Percentiles rank a stretch among this genome's conserved stretches.
Evolutionary conservation across 2,329 filamentous ascomycete genomes (phyloP).

Genomic region (Colletotrichum lentis): DNA sequence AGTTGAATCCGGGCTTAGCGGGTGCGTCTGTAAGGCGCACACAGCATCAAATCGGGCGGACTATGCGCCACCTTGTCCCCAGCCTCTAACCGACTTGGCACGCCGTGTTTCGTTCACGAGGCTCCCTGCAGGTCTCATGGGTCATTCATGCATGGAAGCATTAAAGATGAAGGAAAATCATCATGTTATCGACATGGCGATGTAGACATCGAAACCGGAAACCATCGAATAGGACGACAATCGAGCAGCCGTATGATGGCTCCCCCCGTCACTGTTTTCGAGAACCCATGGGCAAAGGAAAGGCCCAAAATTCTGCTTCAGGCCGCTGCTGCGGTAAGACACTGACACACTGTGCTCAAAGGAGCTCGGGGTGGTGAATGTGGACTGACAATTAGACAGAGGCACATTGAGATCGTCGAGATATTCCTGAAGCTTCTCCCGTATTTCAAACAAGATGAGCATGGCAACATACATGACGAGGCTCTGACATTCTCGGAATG

Average conservation of each 20-base stretch:
- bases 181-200: too few relatives aligned
- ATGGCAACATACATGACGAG: conserved; percentile 26
- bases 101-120: neutral
- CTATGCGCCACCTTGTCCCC: conserved; percentile 8
- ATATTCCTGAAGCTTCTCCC: conserved; percentile 37
- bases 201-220: neutral
- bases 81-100: conserved; percentile 14
- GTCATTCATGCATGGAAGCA: neutral
- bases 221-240: neutral
- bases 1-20: conserved; percentile 22
- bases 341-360: neutral
- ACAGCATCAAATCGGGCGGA: neutral
- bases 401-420: conserved; percentile 32
- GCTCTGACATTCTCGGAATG: conserved; percentile 38
- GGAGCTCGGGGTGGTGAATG: too few relatives aligned
- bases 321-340: conserved; percentile 16
- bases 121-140: neutral
- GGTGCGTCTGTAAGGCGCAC: neutral
- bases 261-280: conserved; percentile 9
- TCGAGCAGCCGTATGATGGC: neutral
- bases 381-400: neutral
- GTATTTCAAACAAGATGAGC: conserved; percentile 24
- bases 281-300: conserved; percentile 17
- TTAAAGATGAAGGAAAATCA: neutral
- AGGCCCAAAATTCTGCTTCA: conserved; percentile 8